Conservation (phyloP, 2,329 filamentous ascomycete species). For the Rhynchosporium agropyri region DNA sequence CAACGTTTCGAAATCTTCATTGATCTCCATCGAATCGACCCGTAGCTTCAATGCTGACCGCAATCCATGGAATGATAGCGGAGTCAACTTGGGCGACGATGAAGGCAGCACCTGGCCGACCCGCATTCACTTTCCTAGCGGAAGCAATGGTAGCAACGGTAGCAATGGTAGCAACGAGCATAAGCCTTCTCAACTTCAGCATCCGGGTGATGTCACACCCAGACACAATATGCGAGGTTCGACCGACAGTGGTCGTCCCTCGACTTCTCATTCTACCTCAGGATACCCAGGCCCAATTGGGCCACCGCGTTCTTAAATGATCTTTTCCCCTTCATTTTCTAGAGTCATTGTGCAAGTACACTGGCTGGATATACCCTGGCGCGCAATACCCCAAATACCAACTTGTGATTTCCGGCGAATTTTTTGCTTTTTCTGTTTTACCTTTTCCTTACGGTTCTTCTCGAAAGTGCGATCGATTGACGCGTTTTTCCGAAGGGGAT, state of each 20-base stretch:
- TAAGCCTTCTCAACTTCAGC: conserved; percentile 62
- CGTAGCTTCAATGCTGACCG: conserved; percentile 88
- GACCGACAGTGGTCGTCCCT: conserved; percentile 88
- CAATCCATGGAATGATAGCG: conserved; percentile 98
- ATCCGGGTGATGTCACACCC: conserved; percentile 80
- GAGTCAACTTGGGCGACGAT: conserved; percentile 90
- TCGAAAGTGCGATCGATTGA: background rate
- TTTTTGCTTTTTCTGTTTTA: conserved; percentile 33
- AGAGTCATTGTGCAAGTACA: conserved; percentile 38
- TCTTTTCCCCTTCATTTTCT: conserved; percentile 40
- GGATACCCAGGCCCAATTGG: conserved; percentile 93
- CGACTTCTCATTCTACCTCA: conserved; percentile 93
- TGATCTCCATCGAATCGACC: conserved; percentile 94
- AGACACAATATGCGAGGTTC: conserved; percentile 83
- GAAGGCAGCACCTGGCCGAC: conserved; percentile 66
- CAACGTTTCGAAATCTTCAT: conserved; percentile 91
- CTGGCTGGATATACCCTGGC: conserved; percentile 44
- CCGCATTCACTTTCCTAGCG: conserved; percentile 63
- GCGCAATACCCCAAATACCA: conserved; percentile 42
- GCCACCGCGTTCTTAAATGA: conserved; percentile 71
- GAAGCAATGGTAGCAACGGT: conserved; percentile 35
- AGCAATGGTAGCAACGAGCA: conserved; percentile 58
- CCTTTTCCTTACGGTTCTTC: conserved; percentile 26
- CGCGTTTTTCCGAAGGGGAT: conserved; percentile 22
- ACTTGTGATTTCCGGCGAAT: conserved; percentile 35